These are phyloP conservation scores for Saccharomycodes ludwigii DNA, from an alignment of 805 yeast genomes.

Conservation along the genomic window DNA sequence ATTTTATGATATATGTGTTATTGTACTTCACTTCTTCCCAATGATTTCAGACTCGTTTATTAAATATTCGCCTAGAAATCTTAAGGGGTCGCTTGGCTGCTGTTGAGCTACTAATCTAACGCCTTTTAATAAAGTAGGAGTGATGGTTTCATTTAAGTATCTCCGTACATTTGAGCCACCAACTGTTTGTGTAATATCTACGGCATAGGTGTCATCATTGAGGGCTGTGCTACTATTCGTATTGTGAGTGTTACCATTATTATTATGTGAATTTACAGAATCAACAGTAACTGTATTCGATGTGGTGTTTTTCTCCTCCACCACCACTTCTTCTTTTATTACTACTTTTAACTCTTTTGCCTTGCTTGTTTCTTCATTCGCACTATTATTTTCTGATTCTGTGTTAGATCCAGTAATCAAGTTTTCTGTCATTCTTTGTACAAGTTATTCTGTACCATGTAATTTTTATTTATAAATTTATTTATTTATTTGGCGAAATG, in stretches of 20 bases:
- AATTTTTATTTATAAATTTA: no score
- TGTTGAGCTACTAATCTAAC: slow-evolving; percentile 39
- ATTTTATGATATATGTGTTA: no score
- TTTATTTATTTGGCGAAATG: no score
- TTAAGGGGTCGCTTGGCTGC: slow-evolving; percentile 44
- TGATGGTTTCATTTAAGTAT: slow-evolving; percentile 53
- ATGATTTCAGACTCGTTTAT: slow-evolving; percentile 24
- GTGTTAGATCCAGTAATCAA: no score
- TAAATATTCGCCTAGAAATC: slow-evolving; percentile 41
- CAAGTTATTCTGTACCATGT: no score
- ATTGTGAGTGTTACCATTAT: slow-evolving; percentile 1
- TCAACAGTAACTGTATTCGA: no score
- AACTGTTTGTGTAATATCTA: slow-evolving; percentile 35
- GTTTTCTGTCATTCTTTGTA: no score
- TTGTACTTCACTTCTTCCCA: slow-evolving; percentile 2
- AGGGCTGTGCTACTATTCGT: slow-evolving; percentile 1
- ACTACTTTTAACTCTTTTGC: background rate
- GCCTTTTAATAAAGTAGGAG: slow-evolving; percentile 54
- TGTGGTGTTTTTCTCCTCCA: no score
- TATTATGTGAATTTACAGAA: no score
- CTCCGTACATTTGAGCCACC: slow-evolving; percentile 65
- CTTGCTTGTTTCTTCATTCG: no score
- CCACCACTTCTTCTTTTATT: background rate
- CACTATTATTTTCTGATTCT: no score
- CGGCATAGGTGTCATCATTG: slow-evolving; percentile 10